Percentiles rank a stretch among this genome's conserved stretches.
Conservation (phyloP, 352 stramenopile genomes). For the Phytophthora quininea region DNA sequence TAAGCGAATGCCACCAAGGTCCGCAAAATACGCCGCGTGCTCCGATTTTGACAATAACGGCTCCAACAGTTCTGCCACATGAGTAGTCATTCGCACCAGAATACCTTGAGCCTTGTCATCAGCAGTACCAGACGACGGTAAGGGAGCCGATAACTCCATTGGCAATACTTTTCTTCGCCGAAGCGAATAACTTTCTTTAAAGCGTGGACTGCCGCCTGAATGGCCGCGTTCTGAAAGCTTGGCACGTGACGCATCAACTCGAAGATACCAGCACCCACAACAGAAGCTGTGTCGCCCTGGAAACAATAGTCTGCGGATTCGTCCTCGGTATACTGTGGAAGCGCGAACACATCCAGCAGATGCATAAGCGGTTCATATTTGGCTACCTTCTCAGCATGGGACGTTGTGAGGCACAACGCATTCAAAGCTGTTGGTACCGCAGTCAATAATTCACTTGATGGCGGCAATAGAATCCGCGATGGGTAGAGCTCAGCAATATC, state of each 20-base stretch:
- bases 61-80: conserved; percentile 94
- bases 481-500: conserved; percentile 66
- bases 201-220: conserved; percentile 89
- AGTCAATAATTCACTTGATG: conserved; percentile 94
- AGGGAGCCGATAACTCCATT: conserved; percentile 12
- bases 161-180: conserved; percentile 56
- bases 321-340: conserved; percentile 87
- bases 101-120: conserved; percentile 40
- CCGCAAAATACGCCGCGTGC: conserved; percentile 91
- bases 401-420: conserved; percentile 93
- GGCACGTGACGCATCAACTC: conserved; percentile 96
- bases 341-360: conserved; percentile 91
- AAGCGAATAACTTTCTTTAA: conserved; percentile 92
- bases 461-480: conserved; percentile 61
- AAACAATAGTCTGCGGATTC: conserved; percentile 87
- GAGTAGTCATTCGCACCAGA: conserved; percentile 66
- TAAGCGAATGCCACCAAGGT: conserved; percentile 88
- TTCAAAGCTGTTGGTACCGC: conserved; percentile 94
- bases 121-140: conserved; percentile 7
- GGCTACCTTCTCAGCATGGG: conserved; percentile 90
- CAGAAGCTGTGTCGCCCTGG: conserved; percentile 92
- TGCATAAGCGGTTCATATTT: conserved; percentile 92
- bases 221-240: conserved; percentile 81
- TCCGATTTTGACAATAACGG: conserved; percentile 95
- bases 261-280: conserved; percentile 94